Conservation (phyloP, 2,329 filamentous ascomycete species). For the Fusarium brachygibbosum region DNA sequence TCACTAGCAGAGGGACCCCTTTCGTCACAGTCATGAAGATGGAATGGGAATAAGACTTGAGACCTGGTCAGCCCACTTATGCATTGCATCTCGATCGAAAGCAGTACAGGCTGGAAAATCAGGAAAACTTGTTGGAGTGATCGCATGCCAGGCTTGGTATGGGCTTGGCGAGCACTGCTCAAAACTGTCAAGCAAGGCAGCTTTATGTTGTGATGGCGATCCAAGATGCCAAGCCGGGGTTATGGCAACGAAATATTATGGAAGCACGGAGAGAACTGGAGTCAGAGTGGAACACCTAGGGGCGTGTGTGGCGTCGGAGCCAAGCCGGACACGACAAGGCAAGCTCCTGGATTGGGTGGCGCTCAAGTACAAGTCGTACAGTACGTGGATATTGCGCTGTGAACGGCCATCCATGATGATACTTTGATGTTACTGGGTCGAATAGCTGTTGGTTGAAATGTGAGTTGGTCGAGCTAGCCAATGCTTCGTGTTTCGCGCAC, state of each 20-base stretch:
- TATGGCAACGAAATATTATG: slow-evolving; percentile 38
- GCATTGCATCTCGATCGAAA: slow-evolving; percentile 35
- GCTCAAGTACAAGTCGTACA: background rate
- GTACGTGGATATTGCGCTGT: background rate
- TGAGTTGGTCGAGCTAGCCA: background rate
- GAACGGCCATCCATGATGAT: background rate
- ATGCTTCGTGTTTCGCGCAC: background rate
- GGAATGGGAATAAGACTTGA: background rate
- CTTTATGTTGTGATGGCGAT: slow-evolving; percentile 29
- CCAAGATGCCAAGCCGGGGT: slow-evolving; percentile 41
- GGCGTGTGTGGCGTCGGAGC: slow-evolving; percentile 33
- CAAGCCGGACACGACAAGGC: slow-evolving; percentile 20
- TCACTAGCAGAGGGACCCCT: slow-evolving; percentile 1
- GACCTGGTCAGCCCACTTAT: slow-evolving; percentile 9
- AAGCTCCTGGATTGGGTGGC: slow-evolving; percentile 13
- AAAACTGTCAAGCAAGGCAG: slow-evolving; percentile 40
- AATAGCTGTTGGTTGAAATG: background rate
- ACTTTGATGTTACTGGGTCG: background rate
- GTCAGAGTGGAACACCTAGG: slow-evolving; percentile 18
- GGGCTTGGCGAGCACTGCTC: slow-evolving; percentile 36
- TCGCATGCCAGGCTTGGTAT: slow-evolving; percentile 12
- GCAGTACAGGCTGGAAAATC: slow-evolving; percentile 1
- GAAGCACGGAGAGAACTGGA: slow-evolving; percentile 26
- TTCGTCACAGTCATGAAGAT: slow-evolving; percentile 10
- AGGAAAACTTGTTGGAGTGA: slow-evolving; percentile 10